Evolutionary conservation across 2,329 filamentous ascomycete species (phyloP).

Genomic region (Verticillium klebahnii): DNA sequence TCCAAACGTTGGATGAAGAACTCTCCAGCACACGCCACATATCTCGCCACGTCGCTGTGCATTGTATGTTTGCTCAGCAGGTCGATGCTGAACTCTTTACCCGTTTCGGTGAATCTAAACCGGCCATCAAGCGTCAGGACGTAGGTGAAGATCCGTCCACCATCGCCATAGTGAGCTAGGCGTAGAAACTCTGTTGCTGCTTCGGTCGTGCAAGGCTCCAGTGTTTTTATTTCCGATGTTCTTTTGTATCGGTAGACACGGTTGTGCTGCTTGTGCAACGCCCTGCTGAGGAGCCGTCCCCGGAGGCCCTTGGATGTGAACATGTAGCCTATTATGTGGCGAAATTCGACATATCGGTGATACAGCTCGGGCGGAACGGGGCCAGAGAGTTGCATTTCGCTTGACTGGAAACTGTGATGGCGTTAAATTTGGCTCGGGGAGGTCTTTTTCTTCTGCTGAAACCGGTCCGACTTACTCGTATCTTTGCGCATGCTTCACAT

Average conservation of each 20-base stretch:
- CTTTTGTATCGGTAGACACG: slow-evolving; percentile 90
- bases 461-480: slow-evolving; percentile 61
- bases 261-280: slow-evolving; percentile 83
- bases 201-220: slow-evolving; percentile 61
- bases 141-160: slow-evolving; percentile 85
- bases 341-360: slow-evolving; percentile 91
- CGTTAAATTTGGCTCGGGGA: neutral
- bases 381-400: slow-evolving; percentile 81
- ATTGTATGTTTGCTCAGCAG: slow-evolving; percentile 93
- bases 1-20: slow-evolving; percentile 78
- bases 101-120: slow-evolving; percentile 89
- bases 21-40: slow-evolving; percentile 88
- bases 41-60: slow-evolving; percentile 88
- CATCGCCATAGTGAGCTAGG: slow-evolving; percentile 80
- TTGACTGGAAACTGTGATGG: slow-evolving; percentile 75
- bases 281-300: slow-evolving; percentile 76
- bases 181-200: slow-evolving; percentile 81
- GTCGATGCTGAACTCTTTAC: slow-evolving; percentile 92
- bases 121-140: slow-evolving; percentile 83
- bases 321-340: slow-evolving; percentile 83
- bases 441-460: too few relatives aligned
- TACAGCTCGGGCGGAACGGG: slow-evolving; percentile 78
- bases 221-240: slow-evolving; percentile 24
- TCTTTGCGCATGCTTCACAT: slow-evolving; percentile 43
- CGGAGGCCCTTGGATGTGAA: slow-evolving; percentile 74